Evolutionary conservation across 176 grass and related monocot genomes (phyloP), one percentile per base, ranked within the genome.

Genomic region (Zizania latifolia): DNA sequence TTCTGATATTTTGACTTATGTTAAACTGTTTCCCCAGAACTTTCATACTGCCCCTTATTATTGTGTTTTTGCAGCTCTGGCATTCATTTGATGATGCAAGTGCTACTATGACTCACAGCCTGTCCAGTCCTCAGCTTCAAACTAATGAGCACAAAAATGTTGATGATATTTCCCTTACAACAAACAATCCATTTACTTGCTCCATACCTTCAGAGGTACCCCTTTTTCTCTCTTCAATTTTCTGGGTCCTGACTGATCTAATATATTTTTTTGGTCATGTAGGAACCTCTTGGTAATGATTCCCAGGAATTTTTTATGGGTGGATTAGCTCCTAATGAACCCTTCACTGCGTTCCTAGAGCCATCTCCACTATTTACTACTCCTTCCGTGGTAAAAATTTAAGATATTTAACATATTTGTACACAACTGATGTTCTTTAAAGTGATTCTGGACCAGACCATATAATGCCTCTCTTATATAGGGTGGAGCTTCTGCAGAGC

Each of bases 11-110:
- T 50, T 39, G 11, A 37, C 7, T 68, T 22, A 33, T 19, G 76
- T 9, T 35, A 29, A 84, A 71, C 27, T n/a, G 10, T 16, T 57
- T 74, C 8, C 28, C 32, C 19, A 17, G 9, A 69, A 48, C n/a
- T 62, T 63, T 60, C 16, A 58, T 28, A 26, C 21, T 2, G 0
- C 33, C 9, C 24, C 34, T 78, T 32, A 3, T 59, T 45, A n/a
- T 70, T 70, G 16, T 76, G 48, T 66, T 38, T 80, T 88, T 80
- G 9, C 50, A 97, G 86, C 57, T 77, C 35, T 93, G 94, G 90
- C 56, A 93, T 79, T 75, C 86, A 39, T 97, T 91, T 84, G 90
- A 89, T 65, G 76, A 83, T 81, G 43, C 38, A 66, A 79, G 51
- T 79, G 75, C 56, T 63, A 30, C 37, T 10, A 15, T 86, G 75